phyloP scores from a whole-genome alignment of 2,329 filamentous ascomycete species.

The Fusarium sp. region DNA sequence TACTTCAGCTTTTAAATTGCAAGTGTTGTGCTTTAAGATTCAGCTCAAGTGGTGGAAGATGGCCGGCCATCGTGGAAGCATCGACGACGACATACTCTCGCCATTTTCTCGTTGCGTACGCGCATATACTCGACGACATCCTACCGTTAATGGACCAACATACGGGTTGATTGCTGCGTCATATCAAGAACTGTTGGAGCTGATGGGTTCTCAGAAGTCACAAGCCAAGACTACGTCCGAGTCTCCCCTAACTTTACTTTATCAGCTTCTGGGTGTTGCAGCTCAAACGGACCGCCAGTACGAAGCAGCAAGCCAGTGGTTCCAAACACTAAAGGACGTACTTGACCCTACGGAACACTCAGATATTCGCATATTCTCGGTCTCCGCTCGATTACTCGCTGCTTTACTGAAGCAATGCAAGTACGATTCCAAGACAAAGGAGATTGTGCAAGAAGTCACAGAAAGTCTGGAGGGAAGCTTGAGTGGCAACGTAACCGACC shows the following conservation, averaged over 20 bases:
- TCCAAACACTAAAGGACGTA: slow-evolving; percentile 56
- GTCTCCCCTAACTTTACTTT: slow-evolving; percentile 59
- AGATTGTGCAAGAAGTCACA: slow-evolving; percentile 60
- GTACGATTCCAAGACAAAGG: slow-evolving; percentile 52
- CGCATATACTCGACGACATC: slow-evolving; percentile 67
- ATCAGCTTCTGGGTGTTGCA: slow-evolving; percentile 64
- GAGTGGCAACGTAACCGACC: slow-evolving; percentile 67
- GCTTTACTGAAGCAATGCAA: slow-evolving; percentile 61
- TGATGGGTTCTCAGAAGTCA: slow-evolving; percentile 51
- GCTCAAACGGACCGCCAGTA: slow-evolving; percentile 58
- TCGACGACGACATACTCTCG: slow-evolving; percentile 72
- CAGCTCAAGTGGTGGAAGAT: slow-evolving; percentile 75
- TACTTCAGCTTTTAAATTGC: slow-evolving; percentile 68
- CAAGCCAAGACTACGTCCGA: slow-evolving; percentile 52
- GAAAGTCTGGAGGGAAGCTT: slow-evolving; percentile 68
- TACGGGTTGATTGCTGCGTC: slow-evolving; percentile 50
- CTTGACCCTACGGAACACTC: slow-evolving; percentile 57
- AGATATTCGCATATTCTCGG: slow-evolving; percentile 61
- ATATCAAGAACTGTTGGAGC: slow-evolving; percentile 48
- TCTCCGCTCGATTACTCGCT: slow-evolving; percentile 66
- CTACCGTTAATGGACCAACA: slow-evolving; percentile 52
- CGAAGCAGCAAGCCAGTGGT: slow-evolving; percentile 67
- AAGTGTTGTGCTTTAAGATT: slow-evolving; percentile 70
- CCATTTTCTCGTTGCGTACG: slow-evolving; percentile 72
- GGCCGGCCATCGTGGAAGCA: slow-evolving; percentile 67